phyloP scores from a whole-genome alignment of 495 filamentous ascomycete species.

The Hyaloscypha variabilis region DNA sequence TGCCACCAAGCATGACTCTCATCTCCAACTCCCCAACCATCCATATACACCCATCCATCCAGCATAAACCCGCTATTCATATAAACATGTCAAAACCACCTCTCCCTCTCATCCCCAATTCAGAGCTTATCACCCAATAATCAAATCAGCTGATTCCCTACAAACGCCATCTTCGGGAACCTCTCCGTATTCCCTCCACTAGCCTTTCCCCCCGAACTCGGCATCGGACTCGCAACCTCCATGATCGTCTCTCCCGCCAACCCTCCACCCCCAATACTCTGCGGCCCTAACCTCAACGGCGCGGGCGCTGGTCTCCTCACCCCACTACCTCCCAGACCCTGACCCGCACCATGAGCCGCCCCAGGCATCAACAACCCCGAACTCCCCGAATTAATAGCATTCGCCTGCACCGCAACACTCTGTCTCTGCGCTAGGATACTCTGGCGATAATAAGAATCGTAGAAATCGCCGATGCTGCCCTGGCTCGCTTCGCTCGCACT shows the following conservation, averaged over 20 bases:
- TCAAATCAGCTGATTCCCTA: neutral
- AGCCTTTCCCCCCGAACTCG: conserved; percentile 24
- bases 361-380: neutral
- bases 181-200: neutral
- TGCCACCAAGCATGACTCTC: neutral
- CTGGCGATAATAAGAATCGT: conserved; percentile 28
- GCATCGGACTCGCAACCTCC: conserved; percentile 15
- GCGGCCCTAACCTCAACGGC: conserved; percentile 12
- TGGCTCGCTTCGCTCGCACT: conserved; percentile 19
- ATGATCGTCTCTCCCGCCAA: conserved; percentile 20
- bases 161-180: conserved; percentile 1
- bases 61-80: neutral
- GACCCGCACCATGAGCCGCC: neutral
- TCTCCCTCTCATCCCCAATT: neutral
- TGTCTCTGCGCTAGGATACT: neutral
- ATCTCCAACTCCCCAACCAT: neutral
- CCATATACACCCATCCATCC: neutral
- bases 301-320: conserved; percentile 7
- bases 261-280: conserved; percentile 2
- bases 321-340: neutral
- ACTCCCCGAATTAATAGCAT: neutral
- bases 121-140: no score
- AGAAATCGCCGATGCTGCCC: conserved; percentile 25
- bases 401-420: neutral
- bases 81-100: neutral